Conservation (phyloP, 2,329 filamentous ascomycete genomes). For the Colletotrichum ledebouriae region DNA sequence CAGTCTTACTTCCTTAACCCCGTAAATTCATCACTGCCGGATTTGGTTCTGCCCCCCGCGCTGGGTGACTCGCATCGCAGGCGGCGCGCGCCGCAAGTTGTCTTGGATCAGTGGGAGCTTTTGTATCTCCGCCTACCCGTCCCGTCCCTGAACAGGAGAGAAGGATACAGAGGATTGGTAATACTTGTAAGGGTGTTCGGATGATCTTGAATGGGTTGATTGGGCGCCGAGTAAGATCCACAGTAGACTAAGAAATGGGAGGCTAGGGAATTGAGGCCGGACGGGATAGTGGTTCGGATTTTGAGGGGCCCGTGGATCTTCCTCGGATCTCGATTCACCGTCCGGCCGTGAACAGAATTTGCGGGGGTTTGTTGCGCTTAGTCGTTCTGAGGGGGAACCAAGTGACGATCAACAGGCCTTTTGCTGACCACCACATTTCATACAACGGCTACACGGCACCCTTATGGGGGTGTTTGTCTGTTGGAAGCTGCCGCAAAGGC, state of each 20-base stretch:
- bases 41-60: background rate
- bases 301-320: conserved; percentile 22
- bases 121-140: too few species aligned
- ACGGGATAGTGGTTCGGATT: conserved; percentile 1
- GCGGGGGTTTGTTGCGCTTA: too few species aligned
- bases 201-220: too few species aligned
- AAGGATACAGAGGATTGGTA: too few species aligned
- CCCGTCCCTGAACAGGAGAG: too few species aligned
- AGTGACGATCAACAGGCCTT: background rate
- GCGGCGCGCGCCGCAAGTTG: too few species aligned
- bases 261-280: background rate
- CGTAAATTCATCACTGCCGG: background rate
- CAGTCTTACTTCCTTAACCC: background rate
- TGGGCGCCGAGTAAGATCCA: too few species aligned
- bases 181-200: too few species aligned
- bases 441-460: conserved; percentile 7
- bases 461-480: background rate
- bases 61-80: background rate
- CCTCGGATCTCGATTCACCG: conserved; percentile 23
- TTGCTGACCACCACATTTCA: conserved; percentile 5
- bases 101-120: too few species aligned
- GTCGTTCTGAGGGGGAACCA: too few species aligned
- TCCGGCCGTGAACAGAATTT: too few species aligned
- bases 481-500: background rate
- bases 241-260: background rate